These are phyloP conservation scores for Cordyceps militaris DNA, from an alignment of 2,329 filamentous ascomycete species.

Conservation along the genomic window DNA sequence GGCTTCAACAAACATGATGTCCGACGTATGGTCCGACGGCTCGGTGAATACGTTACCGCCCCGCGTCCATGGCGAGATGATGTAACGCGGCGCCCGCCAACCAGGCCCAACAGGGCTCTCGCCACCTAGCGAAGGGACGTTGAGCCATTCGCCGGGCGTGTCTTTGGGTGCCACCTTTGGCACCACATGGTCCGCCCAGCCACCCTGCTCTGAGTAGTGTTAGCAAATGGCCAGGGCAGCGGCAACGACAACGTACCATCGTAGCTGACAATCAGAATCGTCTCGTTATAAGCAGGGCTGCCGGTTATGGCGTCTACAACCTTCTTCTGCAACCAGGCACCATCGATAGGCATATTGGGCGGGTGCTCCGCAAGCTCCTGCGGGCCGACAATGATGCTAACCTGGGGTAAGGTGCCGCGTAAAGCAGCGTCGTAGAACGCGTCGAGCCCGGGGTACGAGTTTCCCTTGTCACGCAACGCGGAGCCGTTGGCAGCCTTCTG, in stretches of 20 bases:
- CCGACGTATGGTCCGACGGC: slow-evolving; percentile 45
- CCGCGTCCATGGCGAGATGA: slow-evolving; percentile 48
- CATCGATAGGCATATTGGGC: slow-evolving; percentile 45
- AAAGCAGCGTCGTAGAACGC: slow-evolving; percentile 42
- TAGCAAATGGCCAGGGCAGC: neutral
- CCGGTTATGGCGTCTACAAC: slow-evolving; percentile 42
- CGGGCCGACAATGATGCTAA: slow-evolving; percentile 46
- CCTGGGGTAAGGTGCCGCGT: slow-evolving; percentile 41
- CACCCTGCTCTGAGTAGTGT: slow-evolving; percentile 35
- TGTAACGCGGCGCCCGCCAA: slow-evolving; percentile 44
- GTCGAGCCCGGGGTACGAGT: slow-evolving; percentile 39
- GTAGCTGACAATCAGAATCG: slow-evolving; percentile 44
- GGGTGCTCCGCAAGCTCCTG: slow-evolving; percentile 50
- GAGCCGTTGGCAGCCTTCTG: slow-evolving; percentile 35
- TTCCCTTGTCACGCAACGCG: slow-evolving; percentile 35
- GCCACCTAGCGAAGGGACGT: slow-evolving; percentile 29
- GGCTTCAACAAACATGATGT: slow-evolving; percentile 45
- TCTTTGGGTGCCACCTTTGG: slow-evolving; percentile 39
- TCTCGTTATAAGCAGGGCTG: slow-evolving; percentile 41
- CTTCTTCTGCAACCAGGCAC: slow-evolving; percentile 48
- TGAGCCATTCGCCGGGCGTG: slow-evolving; percentile 44
- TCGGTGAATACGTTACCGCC: slow-evolving; percentile 47
- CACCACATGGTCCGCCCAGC: slow-evolving; percentile 45
- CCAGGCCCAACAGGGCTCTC: slow-evolving; percentile 24
- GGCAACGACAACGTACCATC: slow-evolving; percentile 22